Conservation (phyloP, 208 protist species). For the Leishmania major region DNA sequence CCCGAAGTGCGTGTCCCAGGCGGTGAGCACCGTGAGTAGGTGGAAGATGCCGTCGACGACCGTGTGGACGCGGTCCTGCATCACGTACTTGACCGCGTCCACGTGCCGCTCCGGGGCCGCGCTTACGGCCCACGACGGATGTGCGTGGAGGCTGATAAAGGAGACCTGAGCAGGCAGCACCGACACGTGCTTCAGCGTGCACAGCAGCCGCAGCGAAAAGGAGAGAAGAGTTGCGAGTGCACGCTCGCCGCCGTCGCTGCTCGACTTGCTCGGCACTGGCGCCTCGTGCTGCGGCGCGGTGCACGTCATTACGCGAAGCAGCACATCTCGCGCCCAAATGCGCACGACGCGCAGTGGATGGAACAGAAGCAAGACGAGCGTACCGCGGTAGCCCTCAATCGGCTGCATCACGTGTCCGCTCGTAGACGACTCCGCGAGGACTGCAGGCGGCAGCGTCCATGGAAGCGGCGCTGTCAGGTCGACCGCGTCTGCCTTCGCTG, state of each 20-base stretch:
- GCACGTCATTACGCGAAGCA: conserved; percentile 6
- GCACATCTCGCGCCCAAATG: conserved; percentile 35
- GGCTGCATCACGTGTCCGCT: background rate
- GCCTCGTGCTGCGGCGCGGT: background rate
- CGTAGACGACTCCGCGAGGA: background rate
- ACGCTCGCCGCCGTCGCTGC: background rate
- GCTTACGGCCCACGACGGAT: background rate
- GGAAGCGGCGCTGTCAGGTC: background rate
- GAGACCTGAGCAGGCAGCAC: conserved; percentile 4
- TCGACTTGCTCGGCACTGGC: background rate
- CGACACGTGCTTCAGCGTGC: conserved; percentile 52
- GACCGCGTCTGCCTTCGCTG: background rate
- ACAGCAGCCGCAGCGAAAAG: conserved; percentile 55
- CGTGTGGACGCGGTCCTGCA: conserved; percentile 10
- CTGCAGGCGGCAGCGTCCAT: background rate
- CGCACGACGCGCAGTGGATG: conserved; percentile 41
- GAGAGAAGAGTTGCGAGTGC: conserved; percentile 1
- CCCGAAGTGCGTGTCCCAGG: conserved; percentile 34
- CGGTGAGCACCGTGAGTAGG: conserved; percentile 53
- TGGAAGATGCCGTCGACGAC: conserved; percentile 51
- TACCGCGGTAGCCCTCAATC: conserved; percentile 17
- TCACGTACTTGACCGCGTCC: background rate
- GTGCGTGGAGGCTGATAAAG: conserved; percentile 4
- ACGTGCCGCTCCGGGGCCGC: background rate
- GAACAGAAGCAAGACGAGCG: conserved; percentile 49